Conservation (phyloP, 176 grass and related monocot species). For the Puya raimondii region DNA sequence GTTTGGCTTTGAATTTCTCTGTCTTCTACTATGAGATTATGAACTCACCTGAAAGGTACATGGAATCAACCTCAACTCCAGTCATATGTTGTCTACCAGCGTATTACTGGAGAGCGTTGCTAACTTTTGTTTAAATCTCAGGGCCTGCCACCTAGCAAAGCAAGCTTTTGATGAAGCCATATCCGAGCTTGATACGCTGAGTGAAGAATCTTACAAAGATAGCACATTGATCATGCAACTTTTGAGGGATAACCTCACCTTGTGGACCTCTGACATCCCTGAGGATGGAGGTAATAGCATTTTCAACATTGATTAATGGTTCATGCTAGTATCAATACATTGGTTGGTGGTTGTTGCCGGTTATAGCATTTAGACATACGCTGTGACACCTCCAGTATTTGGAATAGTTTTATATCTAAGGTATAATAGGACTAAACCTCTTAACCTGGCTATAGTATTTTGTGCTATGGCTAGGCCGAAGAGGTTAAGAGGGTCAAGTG, state of each 20-base stretch:
- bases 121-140: constrained; percentile 14
- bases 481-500: no score
- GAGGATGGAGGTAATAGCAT: constrained; percentile 44
- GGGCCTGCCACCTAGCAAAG: constrained; percentile 56
- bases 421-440: no score
- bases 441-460: no score
- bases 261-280: constrained; percentile 54
- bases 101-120: background rate
- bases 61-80: background rate
- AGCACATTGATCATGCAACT: constrained; percentile 63
- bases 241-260: constrained; percentile 56
- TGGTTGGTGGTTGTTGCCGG: no score
- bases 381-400: no score
- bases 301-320: background rate
- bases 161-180: constrained; percentile 64
- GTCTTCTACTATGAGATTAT: constrained; percentile 68
- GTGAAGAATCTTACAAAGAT: constrained; percentile 62
- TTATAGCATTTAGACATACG: no score
- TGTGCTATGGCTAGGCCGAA: no score
- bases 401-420: no score
- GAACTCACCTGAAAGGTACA: constrained; percentile 61
- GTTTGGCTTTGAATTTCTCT: constrained; percentile 55
- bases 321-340: background rate
- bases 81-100: background rate
- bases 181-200: constrained; percentile 43